phyloP scores from a whole-genome alignment of 1,284 basidiomycete genomes.

The Cryptococcus sp. region DNA sequence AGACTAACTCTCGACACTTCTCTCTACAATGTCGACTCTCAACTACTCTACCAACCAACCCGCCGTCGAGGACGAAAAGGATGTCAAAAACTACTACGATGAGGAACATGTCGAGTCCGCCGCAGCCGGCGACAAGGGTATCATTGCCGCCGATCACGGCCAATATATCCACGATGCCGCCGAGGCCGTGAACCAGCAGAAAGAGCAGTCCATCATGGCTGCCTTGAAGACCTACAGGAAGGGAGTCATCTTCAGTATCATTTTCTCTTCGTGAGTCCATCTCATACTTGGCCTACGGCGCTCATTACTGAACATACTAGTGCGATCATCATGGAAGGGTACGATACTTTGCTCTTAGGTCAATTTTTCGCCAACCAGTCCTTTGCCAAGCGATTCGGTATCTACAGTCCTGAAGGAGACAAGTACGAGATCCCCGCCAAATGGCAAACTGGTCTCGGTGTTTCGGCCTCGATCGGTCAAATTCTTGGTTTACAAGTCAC shows the following conservation, averaged over 20 bases:
- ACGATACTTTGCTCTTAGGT: slow-evolving; percentile 37
- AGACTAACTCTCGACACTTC: not conserved
- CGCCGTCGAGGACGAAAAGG: not conserved
- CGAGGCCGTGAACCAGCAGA: not conserved
- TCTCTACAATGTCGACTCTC: not conserved
- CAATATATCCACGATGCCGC: not conserved
- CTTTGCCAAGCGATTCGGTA: not conserved
- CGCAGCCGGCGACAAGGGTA: not conserved
- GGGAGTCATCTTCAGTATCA: not conserved
- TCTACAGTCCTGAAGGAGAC: not conserved
- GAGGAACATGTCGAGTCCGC: not conserved
- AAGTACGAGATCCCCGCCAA: slow-evolving; percentile 29
- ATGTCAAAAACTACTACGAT: not conserved
- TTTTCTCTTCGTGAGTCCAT: not conserved
- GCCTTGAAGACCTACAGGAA: not conserved
- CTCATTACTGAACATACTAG: not conserved
- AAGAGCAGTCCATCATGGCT: not conserved
- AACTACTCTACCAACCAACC: not conserved
- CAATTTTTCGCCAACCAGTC: slow-evolving; percentile 9
- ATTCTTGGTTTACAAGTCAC: slow-evolving; percentile 42
- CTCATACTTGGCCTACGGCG: not conserved
- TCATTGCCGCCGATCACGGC: not conserved
- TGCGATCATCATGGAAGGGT: not conserved
- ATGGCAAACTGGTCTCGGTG: slow-evolving; percentile 46
- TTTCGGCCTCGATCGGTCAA: slow-evolving; percentile 30